Evolutionary conservation across 768 basidiomycete species (phyloP).

Genomic region (Mrakia gelida): DNA sequence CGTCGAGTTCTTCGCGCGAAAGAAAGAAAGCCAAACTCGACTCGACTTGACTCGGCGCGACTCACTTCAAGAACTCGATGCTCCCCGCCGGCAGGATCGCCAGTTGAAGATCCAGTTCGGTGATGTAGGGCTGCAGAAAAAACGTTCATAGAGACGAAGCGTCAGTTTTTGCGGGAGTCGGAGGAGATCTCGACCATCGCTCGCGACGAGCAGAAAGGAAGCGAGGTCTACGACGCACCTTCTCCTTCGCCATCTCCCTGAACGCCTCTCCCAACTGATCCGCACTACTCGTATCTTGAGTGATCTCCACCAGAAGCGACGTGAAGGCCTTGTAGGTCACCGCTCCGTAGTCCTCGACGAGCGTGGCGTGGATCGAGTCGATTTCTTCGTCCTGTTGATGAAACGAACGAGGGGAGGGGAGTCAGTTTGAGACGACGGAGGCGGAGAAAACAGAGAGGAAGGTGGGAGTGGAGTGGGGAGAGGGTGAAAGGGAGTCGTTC

Average conservation of each 20-base stretch:
- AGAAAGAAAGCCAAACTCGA: neutral
- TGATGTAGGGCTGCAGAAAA: constrained; percentile 69
- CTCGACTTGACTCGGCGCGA: neutral
- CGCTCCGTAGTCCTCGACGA: constrained; percentile 74
- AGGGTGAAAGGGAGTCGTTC: too few species aligned
- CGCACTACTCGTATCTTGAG: constrained; percentile 87
- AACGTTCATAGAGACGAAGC: constrained; percentile 16
- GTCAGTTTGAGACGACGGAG: neutral
- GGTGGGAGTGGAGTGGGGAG: too few species aligned
- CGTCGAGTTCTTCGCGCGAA: neutral
- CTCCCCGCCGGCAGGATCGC: constrained; percentile 62
- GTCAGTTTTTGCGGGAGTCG: neutral
- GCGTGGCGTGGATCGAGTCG: constrained; percentile 72
- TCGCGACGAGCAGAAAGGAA: neutral
- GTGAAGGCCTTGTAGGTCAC: constrained; percentile 92
- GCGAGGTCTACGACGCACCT: constrained; percentile 51
- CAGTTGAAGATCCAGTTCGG: constrained; percentile 83
- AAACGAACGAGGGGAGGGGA: neutral
- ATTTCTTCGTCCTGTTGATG: constrained; percentile 86
- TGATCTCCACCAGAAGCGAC: constrained; percentile 88
- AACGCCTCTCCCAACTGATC: constrained; percentile 91
- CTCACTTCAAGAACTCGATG: constrained; percentile 30
- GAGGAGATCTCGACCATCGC: neutral
- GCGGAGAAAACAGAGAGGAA: neutral
- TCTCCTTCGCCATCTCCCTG: constrained; percentile 82